Base-by-base conservation (phyloP, 139 green algal species). In the Yamagishiella unicocca region DNA sequence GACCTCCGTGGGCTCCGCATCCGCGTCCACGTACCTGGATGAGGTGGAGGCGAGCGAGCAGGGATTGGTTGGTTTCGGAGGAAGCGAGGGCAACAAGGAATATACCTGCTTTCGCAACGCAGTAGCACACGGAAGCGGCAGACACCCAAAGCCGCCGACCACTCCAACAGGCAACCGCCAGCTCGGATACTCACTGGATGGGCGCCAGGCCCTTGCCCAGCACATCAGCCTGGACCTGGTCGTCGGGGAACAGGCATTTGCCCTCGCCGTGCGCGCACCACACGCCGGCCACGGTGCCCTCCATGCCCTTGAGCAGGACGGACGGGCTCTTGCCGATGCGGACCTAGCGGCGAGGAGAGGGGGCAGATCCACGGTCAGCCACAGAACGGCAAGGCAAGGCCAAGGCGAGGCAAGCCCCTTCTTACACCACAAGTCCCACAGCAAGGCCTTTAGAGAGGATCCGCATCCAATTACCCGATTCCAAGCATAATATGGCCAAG, bases 181-280 rank as follows among this genome's bases (percentile, higher is more conserved):
- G n/a, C n/a, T n/a, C n/a, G n/a, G n/a, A n/a, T n/a, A n/a, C 90
- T 91, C 91, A 98, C 89, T 97, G 93, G 67, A 99, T 93, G 74
- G 97, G 97, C 4, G 96, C 96, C 45, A 99, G 94, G 27, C 87
- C 74, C 22, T 89, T 83, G 38, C 70, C 70, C 64, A 96, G 82
- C 75, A 99, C 91, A 2, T 89, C 61, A n/a, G 90, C 22, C 84
- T 93, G 80, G 35, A 99, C 89, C 27, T 62, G 53, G 14, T 91
- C 85, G 73, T 98, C 93, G 2, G 98, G 98, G 95, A 99, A 99
- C 37, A 96, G 91, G 46, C 93, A 96, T 66, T 94, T 92, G 54
- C 98, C 98, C 93, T 99, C 98, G 17, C 98, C 98, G 90, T 99
- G 98, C 21, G 98, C 98, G 61, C 94, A 94, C 98, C 98, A 99